Percentiles rank a stretch among this genome's conserved stretches.
Conservation (phyloP, 352 stramenopile genomes). For the Sclerospora graminicola region DNA sequence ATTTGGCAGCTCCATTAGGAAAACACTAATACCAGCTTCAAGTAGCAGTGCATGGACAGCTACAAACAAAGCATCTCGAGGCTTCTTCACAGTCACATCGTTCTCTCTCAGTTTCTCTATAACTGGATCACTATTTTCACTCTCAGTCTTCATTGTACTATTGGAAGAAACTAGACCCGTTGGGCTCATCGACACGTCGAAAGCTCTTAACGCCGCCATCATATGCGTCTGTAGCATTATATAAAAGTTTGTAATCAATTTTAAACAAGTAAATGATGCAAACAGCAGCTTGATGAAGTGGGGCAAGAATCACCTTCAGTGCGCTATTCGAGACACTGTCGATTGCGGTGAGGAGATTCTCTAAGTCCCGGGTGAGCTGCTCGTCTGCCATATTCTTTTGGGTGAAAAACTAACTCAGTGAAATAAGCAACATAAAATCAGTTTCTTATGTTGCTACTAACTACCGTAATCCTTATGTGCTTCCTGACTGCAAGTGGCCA, state of each 20-base stretch:
- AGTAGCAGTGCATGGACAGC: slow-evolving; percentile 58
- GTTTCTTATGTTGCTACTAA: too few relatives aligned
- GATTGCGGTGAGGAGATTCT: slow-evolving; percentile 29
- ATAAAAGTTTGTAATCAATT: slow-evolving; percentile 10
- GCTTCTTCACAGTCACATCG: slow-evolving; percentile 28
- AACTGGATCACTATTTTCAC: slow-evolving; percentile 37
- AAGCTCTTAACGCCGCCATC: slow-evolving; percentile 42
- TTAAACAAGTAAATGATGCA: neutral
- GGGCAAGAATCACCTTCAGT: slow-evolving; percentile 23
- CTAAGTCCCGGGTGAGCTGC: slow-evolving; percentile 23
- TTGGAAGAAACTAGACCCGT: neutral
- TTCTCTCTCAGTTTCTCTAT: slow-evolving; percentile 32
- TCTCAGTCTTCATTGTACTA: slow-evolving; percentile 3
- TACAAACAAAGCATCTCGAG: slow-evolving; percentile 60
- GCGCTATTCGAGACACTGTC: slow-evolving; percentile 13
- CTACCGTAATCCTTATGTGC: too few relatives aligned
- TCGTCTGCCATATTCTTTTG: slow-evolving; percentile 29
- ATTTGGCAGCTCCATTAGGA: too few relatives aligned
- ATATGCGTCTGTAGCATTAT: slow-evolving; percentile 50
- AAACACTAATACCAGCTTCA: slow-evolving; percentile 44
- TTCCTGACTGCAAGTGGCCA: too few relatives aligned
- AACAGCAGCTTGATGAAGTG: neutral
- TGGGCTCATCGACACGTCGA: slow-evolving; percentile 13
- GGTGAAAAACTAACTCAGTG: too few relatives aligned
- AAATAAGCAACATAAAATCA: too few relatives aligned